These are phyloP conservation scores for Acanthamoeba comandoni DNA, from an alignment of 208 protist genomes.

Conservation along the genomic window DNA sequence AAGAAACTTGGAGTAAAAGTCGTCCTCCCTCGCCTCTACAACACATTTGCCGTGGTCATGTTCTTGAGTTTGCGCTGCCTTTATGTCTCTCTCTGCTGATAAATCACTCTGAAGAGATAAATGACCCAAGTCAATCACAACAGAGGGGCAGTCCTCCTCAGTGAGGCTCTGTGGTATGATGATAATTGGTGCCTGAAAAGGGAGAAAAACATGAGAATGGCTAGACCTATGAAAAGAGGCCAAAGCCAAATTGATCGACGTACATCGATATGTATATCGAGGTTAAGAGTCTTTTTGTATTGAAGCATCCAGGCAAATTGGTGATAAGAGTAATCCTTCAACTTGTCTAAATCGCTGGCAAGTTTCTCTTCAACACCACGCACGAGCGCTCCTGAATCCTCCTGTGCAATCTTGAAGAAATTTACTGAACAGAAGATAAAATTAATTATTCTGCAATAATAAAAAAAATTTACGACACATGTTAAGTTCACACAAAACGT, in stretches of 20 bases:
- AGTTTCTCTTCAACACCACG: slow-evolving; percentile 11
- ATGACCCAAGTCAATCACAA: slow-evolving; percentile 59
- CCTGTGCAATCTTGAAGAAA: slow-evolving; percentile 30
- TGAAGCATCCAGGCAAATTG: slow-evolving; percentile 47
- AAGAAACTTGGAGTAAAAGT: slow-evolving; percentile 65
- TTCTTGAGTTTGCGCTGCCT: not conserved
- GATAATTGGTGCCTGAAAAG: slow-evolving; percentile 61
- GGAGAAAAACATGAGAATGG: slow-evolving; percentile 5
- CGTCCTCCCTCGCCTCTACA: not conserved
- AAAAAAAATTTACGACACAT: not conserved
- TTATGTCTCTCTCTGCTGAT: not conserved
- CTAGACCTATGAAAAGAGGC: too few species aligned
- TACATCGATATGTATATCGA: slow-evolving; percentile 41
- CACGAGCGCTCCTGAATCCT: not conserved
- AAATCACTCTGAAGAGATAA: slow-evolving; percentile 56
- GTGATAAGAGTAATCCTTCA: slow-evolving; percentile 27
- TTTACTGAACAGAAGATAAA: not conserved
- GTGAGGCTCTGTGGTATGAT: slow-evolving; percentile 37
- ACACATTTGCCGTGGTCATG: not conserved
- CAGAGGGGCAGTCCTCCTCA: slow-evolving; percentile 4
- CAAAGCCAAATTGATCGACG: not conserved
- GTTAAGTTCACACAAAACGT: not conserved
- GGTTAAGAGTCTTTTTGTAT: slow-evolving; percentile 44
- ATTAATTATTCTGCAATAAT: not conserved
- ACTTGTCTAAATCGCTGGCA: not conserved